Evolutionary conservation across 1,284 basidiomycete species (phyloP), one percentile per base, ranked within the genome.

Genomic region (Rhizopogon parksii): DNA sequence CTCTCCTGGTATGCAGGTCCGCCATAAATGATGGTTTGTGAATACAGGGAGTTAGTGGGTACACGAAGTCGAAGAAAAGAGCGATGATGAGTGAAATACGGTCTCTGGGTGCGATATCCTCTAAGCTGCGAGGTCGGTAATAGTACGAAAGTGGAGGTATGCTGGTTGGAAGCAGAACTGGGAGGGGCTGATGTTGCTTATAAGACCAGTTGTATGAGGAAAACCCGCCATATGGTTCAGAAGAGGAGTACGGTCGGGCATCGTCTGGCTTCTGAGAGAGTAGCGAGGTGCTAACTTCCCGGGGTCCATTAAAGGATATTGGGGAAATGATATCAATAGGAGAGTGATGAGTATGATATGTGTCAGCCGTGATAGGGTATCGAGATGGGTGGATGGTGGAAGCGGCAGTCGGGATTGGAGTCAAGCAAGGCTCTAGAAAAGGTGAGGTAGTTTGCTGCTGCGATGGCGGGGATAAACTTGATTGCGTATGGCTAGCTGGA

Each of bases 61-160:
- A 91, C 40, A 92, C 85, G 63, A 90, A 92, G 67, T 92, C 90
- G 64, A 92, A 92, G 71, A 90, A 93, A 19, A 92, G 77, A 30
- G 84, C 78, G 56, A 92, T 83, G 58, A 92, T 86, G 54, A 88
- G 78, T 40, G 80, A 79, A 52, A 90, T 83, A 4, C 82, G 88
- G 57, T 89, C 85, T 48, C 85, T 76, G 21, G 84, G 83, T 9
- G 85, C 85, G 45, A 90, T 80, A 57, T 87, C 83, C 62, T 88
- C 85, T 38, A 91, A 71, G 47, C 83, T 72, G 60, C 80, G 79
- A 6, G 84, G 78, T 17, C 80, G 78, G 63, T 82, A 83, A 66
- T 82, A 84, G 60, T 79, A 79, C 0, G 82, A 83, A 36, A 88
- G 75, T 8, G 84, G 79, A n/a, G 85, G 82, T 43, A 86, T 72